Evolutionary conservation across 805 yeast species (phyloP).

Genomic region (Kodamaea laetipori): DNA sequence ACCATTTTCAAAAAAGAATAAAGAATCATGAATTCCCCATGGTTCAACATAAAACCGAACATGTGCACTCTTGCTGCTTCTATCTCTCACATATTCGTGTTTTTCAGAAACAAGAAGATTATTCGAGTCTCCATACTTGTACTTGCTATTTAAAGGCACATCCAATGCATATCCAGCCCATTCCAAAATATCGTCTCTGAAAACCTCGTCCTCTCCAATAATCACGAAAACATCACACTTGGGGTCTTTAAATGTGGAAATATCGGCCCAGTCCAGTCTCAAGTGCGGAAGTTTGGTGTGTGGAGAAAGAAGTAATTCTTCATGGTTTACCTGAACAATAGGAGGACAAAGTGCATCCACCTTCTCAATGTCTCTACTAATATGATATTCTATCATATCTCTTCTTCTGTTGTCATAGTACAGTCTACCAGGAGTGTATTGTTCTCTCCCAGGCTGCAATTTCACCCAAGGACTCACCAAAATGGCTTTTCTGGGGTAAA

Average conservation of each 20-base stretch:
- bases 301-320: constrained; percentile 26
- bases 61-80: constrained; percentile 22
- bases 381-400: constrained; percentile 14
- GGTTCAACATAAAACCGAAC: constrained; percentile 31
- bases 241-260: constrained; percentile 32
- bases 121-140: constrained; percentile 30
- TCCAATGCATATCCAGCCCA: constrained; percentile 37
- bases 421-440: constrained; percentile 34
- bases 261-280: constrained; percentile 33
- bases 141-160: constrained; percentile 24
- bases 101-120: constrained; percentile 19
- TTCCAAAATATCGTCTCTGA: constrained; percentile 41
- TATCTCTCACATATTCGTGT: constrained; percentile 24
- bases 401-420: constrained; percentile 29
- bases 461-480: constrained; percentile 44
- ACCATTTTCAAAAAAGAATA: constrained; percentile 30
- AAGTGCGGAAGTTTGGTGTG: constrained; percentile 26
- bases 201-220: constrained; percentile 45
- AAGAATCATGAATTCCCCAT: constrained; percentile 40
- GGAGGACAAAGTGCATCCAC: constrained; percentile 10
- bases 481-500: constrained; percentile 30
- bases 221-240: constrained; percentile 31
- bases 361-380: constrained; percentile 7
- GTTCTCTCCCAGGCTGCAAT: constrained; percentile 24
- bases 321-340: neutral